Base-by-base conservation (phyloP, 306 rosid species). In the Cucurbita moschata region DNA sequence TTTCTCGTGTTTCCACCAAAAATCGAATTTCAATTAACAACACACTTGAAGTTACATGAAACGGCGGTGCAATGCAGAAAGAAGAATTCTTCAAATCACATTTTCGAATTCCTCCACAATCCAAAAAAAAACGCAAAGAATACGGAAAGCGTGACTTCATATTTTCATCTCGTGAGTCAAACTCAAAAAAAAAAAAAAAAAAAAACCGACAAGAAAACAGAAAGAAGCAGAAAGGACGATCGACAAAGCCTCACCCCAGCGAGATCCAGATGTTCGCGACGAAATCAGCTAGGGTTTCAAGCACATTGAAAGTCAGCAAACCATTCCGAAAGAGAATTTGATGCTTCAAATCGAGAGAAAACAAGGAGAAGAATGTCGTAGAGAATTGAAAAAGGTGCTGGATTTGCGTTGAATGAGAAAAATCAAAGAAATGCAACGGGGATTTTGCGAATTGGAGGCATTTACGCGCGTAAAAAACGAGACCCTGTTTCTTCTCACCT, bases 211-310 rank as follows among this genome's bases (percentile, higher is more conserved):
- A 26, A 26, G 50, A 46, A 10, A 46, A 9, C 0, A 59, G 16
- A 59, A 26, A 30, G 39, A 13, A 2, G 40, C 38, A 58, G 2
- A 37, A 9, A 61, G 11, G 5, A 67, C 1, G 16, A 21, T 46
- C 2, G 56, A 46, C 0, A 14, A 13, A 21, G 46, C 18, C 52
- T 39, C 16, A 26, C 35, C 30, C 64, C 4, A 5, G 39, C 61
- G 82, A 80, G 82, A 79, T 72, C 80, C n/a, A 18, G 40, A 19
- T 53, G 71, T 60, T 75, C 10, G 49, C 39, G 50, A 74, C 73
- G 18, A 55, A 78, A 72, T 49, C 35, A 70, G 72, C 49, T 58
- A 73, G 55, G 72, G 10, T 77, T 80, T 30, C 12, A 14, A 79
- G 53, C 38, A 59, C n/a, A 52, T 7, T 49, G 14, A 55, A 10